Evolutionary conservation across 768 basidiomycete species (phyloP), one percentile per base, ranked within the genome.

Genomic region (Tricholoma hemisulphureum): DNA sequence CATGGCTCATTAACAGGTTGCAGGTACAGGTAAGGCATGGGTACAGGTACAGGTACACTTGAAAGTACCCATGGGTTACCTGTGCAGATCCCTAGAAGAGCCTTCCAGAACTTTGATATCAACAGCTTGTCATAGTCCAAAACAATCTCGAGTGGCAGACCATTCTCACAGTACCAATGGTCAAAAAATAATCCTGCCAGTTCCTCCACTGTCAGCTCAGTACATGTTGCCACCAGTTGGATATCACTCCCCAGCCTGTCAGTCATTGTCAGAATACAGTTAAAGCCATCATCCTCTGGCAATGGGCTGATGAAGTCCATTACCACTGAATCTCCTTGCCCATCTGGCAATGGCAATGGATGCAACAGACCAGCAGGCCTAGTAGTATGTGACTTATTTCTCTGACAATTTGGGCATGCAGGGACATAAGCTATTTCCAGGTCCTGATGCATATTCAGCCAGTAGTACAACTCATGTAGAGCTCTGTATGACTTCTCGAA

Each of bases 91-190:
- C n/a, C n/a, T n/a, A n/a, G 35, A 2, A 37, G 5, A 5, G 35
- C 32, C 4, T 32, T 32, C 5, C 32, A 32, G 51, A 68, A 67
- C 28, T 14, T 61, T 3, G 52, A 66, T 29, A 60, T 45, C 18
- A 53, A 58, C 9, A 50, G 11, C 34, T 43, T 34, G 34, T 63
- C 76, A 63, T 76, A 58, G 61, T 73, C 39, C 59, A 63, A 63
- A 67, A 78, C 28, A 60, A 62, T 72, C 60, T 53, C 67, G 21
- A 53, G 63, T 64, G 69, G 73, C 0, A 76, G 45, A 0, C 77
- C 75, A 58, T 74, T 73, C 32, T 73, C 61, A 51, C 70, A 72
- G 53, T 70, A 74, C 71, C 68, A 68, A 8, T 61, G 7, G n/a
- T 67, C 53, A 32, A 69, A 71, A 35, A 66, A 63, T 0, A 65